A percentile compares a stretch with the other conserved stretches of the same genome.
These are phyloP conservation scores for Phytophthora pinifolia DNA, from an alignment of 352 stramenopile genomes.

Conservation along the genomic window DNA sequence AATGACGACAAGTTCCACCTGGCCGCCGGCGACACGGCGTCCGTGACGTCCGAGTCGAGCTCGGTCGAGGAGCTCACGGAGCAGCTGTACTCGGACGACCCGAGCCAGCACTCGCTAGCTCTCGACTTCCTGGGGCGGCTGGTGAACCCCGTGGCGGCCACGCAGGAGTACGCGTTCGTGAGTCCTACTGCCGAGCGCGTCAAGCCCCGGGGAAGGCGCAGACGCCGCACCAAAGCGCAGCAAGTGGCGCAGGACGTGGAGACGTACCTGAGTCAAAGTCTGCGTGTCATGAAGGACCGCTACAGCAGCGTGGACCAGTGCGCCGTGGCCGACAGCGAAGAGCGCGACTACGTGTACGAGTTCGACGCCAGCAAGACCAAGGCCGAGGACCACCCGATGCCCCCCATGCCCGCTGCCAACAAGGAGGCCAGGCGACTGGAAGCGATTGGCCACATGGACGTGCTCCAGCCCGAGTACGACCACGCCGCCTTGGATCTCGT, in stretches of 20 bases:
- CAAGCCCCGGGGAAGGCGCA: conserved; percentile 17
- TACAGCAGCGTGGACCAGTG: conserved; percentile 25
- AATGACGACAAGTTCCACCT: conserved; percentile 37
- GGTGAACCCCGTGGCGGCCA: conserved; percentile 19
- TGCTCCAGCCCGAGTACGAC: conserved; percentile 49
- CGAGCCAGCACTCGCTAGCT: conserved; percentile 38
- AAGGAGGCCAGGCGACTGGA: conserved; percentile 50
- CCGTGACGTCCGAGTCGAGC: conserved; percentile 34
- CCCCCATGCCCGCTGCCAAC: conserved; percentile 34
- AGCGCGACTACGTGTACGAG: conserved; percentile 54
- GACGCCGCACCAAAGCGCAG: conserved; percentile 29
- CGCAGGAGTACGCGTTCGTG: conserved; percentile 26
- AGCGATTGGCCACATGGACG: conserved; percentile 43
- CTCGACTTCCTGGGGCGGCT: conserved; percentile 48
- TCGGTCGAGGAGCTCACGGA: conserved; percentile 38
- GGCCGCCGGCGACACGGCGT: conserved; percentile 37
- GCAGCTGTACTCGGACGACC: conserved; percentile 49
- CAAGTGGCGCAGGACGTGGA: conserved; percentile 42
- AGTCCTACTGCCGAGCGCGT: conserved; percentile 12
- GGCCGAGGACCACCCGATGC: conserved; percentile 41
- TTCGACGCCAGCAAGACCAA: conserved; percentile 36
- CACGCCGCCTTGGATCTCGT: conserved; percentile 53
- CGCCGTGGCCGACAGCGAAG: conserved; percentile 24
- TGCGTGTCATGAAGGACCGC: conserved; percentile 34
- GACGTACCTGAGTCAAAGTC: conserved; percentile 42